Base-by-base conservation (phyloP, 179 eudicot genomes). In the Beta lomatogona region DNA sequence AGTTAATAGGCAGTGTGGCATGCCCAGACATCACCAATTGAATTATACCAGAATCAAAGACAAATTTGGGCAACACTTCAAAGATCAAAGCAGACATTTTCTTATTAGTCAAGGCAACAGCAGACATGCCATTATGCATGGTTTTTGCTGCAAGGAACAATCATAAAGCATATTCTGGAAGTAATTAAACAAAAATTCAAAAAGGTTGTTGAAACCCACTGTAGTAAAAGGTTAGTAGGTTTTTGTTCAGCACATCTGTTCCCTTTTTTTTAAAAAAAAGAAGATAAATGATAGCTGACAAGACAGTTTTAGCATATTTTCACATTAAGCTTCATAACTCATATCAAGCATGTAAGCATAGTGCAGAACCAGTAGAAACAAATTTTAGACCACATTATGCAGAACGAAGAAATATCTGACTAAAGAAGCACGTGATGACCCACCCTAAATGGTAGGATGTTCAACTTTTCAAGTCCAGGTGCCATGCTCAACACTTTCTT, bases 401-500 rank as follows among this genome's bases (percentile, higher is more conserved):
- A 10, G 6, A 3, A 44, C 36, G 31, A 44, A 69, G 16, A 21
- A 12, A 11, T 18, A 78, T 19, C 67, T 19, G n/a, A 77, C 11
- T 6, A 79, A 61, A 63, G 71, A 58, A 71, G 21, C 77, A 53
- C 15, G 68, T 71, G 44, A 61, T 52, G 77, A 52, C 73, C 25
- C n/a, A 95, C 99, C 97, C 87, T 95, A 83, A 95, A 95, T 59
- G 99, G 99, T 59, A 95, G 91, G 71, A 95, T 94, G 88, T 92
- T 94, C 22, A 95, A 91, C 71, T 94, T 86, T 81, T 95, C 97
- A 21, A 95, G 88, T 50, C 99, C 99, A 58, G 97, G 99, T 75
- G 99, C 98, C 99, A 94, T 95, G 87, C 96, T 91, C 36, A 95
- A 90, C 41, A 95, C 99, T 78, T 94, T 91, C 82, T 95, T 95